Evolutionary conservation across 1,284 basidiomycete species (phyloP), one percentile per base, ranked within the genome.

Genomic region (Boletellus dicymbophilus): DNA sequence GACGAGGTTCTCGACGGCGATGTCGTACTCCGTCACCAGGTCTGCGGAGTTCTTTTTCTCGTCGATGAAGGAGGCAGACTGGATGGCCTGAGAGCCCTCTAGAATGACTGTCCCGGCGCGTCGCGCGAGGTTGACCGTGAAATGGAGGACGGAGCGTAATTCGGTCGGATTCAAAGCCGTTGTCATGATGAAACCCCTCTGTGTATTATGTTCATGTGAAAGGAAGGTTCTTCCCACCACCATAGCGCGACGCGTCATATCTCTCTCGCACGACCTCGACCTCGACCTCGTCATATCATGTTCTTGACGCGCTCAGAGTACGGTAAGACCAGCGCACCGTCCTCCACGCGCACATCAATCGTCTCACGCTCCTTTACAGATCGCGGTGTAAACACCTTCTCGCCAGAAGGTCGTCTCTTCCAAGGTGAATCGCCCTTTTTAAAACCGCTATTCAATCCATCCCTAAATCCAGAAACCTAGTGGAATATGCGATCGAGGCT

Each of bases 401-500:
- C 96, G 26, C 97, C 97, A 6, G 96, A 99, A 73, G 95, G 93
- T 44, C 90, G 92, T 69, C 73, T 95, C 53, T 95, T 94, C 75
- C 93, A 95, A 83, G 91, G 92, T 89, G 57, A 22, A 71, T 57
- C 20, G 22, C 10, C 9, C 15, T 1, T 16, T 39, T 27, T 8
- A n/a, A 33, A 13, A 7, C 11, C 44, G 4, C 26, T 13, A 18
- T 42, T n/a, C 12, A 25, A 51, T 57, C 51, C 10, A 23, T 46
- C 42, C 44, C 44, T 51, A 36, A 55, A n/a, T n/a, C 41, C 28
- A 21, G 34, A 27, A 18, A 22, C 37, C 6, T 58, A 98, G 95
- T 98, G 73, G 97, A 99, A 74, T 99, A 99, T 79, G 97, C 97
- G 44, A 98, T 99, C 68, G 95, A 98, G 68, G 95, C 95, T 20